Evolutionary conservation across 176 grass and related monocot species (phyloP).

Genomic region (Otatea glauca): DNA sequence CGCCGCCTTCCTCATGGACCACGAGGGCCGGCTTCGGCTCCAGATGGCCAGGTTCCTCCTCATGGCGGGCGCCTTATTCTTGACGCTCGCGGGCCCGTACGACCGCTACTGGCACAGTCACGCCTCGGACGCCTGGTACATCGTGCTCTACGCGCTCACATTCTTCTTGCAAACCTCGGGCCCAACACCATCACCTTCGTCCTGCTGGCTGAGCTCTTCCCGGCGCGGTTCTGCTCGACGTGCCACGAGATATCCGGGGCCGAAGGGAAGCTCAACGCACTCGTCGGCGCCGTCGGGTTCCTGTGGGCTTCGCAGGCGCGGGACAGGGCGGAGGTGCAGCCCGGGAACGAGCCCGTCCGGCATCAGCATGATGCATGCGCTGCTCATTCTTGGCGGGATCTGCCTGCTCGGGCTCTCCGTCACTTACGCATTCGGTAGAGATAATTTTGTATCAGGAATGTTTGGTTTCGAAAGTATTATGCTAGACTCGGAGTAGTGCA

Average conservation of each 20-base stretch:
- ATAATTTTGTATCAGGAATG: too few species aligned
- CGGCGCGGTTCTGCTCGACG: conserved; percentile 51
- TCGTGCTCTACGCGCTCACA: conserved; percentile 65
- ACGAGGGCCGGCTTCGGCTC: conserved; percentile 45
- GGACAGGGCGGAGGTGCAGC: neutral
- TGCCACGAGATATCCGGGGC: conserved; percentile 69
- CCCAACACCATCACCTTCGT: conserved; percentile 80
- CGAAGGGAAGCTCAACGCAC: conserved; percentile 52
- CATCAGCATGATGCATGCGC: conserved; percentile 60
- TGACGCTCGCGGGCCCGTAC: conserved; percentile 60
- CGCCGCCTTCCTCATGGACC: conserved; percentile 60
- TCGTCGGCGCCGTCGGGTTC: conserved; percentile 54
- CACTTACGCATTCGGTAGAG: too few species aligned
- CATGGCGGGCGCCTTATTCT: conserved; percentile 66
- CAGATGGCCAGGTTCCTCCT: conserved; percentile 67
- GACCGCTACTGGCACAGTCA: conserved; percentile 57
- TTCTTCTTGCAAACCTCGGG: conserved; percentile 81
- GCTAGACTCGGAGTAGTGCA: too few species aligned
- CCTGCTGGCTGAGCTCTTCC: conserved; percentile 72
- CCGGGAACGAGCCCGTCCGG: conserved; percentile 35
- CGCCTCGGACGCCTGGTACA: conserved; percentile 40
- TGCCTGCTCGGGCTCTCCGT: conserved; percentile 56
- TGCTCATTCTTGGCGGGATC: conserved; percentile 59
- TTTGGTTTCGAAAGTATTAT: too few species aligned
- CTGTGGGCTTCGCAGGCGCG: conserved; percentile 55